These are phyloP conservation scores for Diplosphaera chodatii DNA, from an alignment of 139 green algal species.

Conservation along the genomic window DNA sequence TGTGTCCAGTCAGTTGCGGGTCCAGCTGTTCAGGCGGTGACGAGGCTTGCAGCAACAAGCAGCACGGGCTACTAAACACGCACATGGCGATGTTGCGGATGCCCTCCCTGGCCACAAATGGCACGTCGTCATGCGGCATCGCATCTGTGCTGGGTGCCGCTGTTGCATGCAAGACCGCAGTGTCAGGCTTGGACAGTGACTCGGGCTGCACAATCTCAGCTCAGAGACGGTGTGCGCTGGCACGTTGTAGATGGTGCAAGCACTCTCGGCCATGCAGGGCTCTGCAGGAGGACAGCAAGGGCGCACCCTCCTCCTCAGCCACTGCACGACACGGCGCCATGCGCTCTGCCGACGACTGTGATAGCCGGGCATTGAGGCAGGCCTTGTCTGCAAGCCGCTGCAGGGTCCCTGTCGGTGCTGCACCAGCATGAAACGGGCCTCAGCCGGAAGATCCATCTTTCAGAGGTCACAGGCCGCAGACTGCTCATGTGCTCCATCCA, in stretches of 20 bases:
- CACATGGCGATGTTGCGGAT: constrained; percentile 53
- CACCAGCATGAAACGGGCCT: neutral
- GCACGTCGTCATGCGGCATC: neutral
- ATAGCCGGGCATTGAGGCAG: neutral
- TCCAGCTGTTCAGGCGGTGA: too few relatives aligned
- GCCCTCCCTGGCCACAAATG: constrained; percentile 8
- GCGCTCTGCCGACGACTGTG: neutral
- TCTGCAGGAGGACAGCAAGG: too few relatives aligned
- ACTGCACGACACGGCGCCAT: neutral
- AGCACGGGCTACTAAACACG: too few relatives aligned
- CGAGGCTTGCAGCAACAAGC: too few relatives aligned
- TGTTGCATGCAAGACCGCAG: neutral
- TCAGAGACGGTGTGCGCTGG: too few relatives aligned
- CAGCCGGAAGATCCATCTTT: too few relatives aligned
- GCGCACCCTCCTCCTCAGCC: neutral
- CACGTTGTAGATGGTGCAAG: too few relatives aligned
- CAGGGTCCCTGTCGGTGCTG: neutral
- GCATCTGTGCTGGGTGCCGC: neutral
- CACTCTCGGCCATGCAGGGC: too few relatives aligned
- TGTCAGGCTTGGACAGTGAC: neutral
- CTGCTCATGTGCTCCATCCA: too few relatives aligned
- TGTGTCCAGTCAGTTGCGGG: too few relatives aligned
- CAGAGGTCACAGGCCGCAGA: too few relatives aligned
- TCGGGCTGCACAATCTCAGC: too few relatives aligned
- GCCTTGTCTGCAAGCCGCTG: neutral